phyloP scores from a whole-genome alignment of 345 rosid genomes.

The Eucalyptus regnans region DNA sequence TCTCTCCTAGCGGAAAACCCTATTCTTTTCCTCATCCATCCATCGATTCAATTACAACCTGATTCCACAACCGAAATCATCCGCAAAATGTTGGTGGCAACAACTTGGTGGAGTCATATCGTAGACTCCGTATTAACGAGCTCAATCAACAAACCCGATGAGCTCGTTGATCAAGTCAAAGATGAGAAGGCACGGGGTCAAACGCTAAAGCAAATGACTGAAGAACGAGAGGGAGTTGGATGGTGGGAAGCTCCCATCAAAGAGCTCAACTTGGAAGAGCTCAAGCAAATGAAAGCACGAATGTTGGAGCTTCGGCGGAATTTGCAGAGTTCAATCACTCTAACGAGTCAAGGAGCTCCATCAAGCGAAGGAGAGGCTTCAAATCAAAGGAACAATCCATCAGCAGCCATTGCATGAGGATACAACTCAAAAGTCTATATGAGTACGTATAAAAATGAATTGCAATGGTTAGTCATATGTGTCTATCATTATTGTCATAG shows the following conservation, averaged over 20 bases:
- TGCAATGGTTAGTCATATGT: no score
- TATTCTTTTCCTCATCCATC: neutral
- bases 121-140: neutral
- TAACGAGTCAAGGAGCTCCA: no score
- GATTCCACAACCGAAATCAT: neutral
- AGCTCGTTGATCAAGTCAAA: no score
- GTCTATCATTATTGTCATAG: no score
- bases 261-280: neutral
- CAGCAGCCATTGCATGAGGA: no score
- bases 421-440: no score
- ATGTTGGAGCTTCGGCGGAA: no score
- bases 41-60: neutral
- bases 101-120: neutral
- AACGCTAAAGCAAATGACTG: neutral
- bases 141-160: neutral
- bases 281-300: no score
- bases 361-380: no score
- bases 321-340: no score
- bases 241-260: neutral
- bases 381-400: no score
- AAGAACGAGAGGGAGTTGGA: neutral
- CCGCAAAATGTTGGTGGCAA: neutral
- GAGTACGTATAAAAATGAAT: no score
- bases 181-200: neutral
- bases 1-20: neutral